Evolutionary conservation across 805 yeast species (phyloP), one percentile per base, ranked within the genome.

Genomic region (Blastobotrys attinorum): DNA sequence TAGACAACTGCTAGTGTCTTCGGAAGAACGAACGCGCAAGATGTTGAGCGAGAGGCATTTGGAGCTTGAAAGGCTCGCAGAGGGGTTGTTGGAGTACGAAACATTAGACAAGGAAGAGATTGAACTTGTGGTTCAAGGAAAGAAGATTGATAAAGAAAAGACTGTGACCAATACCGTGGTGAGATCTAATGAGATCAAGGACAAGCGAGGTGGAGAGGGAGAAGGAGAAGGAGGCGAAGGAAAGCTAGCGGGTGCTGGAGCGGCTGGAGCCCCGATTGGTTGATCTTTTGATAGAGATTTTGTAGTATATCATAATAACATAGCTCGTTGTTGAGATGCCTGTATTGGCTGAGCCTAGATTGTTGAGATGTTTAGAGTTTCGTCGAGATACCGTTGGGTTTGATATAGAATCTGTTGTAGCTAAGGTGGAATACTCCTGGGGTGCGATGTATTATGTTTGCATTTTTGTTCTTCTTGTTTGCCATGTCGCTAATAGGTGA

Each of bases 81-180:
- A 85, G 61, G 98, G 96, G 3, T 72, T 92, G 51, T 71, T 92
- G 49, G 96, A 92, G 63, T 94, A 89, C 65, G 99, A 92, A 69
- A 92, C 98, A 0, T 73, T 92, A 54, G 90, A 83, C 35, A 82
- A 82, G 49, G 90, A 81, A 23, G 99, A 92, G 63, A 90, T 92
- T 71, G 90, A 83, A 59, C 79, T 77, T 56, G 76, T 92, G 39
- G 87, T 87, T 31, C 72, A 71, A 48, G 98, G 98, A 31, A 90
- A 86, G 60, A 61, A 74, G 32, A 68, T 89, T 40, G 75, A 74
- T 52, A 82, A 83, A 61, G 73, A 77, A 38, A 86, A 80, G 60
- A 77, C 75, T 10, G 67, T 79, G 17, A 74, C 90, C 25, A 89
- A 88, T 58, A 84, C 86, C 13, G 83, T 90, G 11, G 77, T 83